phyloP scores from a whole-genome alignment of 192 early-diverging fungal species.

The Backusella luteola region DNA sequence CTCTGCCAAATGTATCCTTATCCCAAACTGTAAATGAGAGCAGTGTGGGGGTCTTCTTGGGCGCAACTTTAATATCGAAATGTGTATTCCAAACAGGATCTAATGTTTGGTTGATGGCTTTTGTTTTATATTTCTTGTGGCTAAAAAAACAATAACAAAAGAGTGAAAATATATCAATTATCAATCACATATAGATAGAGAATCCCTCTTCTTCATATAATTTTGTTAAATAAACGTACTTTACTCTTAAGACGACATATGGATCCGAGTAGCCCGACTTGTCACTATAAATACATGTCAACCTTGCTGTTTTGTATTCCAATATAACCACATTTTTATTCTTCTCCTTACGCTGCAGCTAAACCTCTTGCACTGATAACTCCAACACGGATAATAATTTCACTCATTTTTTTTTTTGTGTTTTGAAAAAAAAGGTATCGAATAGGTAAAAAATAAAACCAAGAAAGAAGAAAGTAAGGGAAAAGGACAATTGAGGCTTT shows the following conservation, averaged over 20 bases:
- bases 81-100: conserved; percentile 63
- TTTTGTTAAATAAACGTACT: background rate
- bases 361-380: conserved; percentile 19
- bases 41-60: conserved; percentile 31
- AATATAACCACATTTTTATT: background rate
- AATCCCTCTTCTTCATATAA: background rate
- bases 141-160: conserved; percentile 11
- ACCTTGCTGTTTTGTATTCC: background rate
- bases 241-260: conserved; percentile 19
- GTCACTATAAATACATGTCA: conserved; percentile 10
- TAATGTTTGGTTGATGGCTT: conserved; percentile 55
- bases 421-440: background rate
- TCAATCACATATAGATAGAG: background rate
- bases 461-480: background rate
- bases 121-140: conserved; percentile 57
- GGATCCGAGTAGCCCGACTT: conserved; percentile 22
- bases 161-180: background rate
- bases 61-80: conserved; percentile 53
- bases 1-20: conserved; percentile 60
- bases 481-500: background rate
- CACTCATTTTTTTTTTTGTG: background rate
- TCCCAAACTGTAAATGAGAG: conserved; percentile 63
- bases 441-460: background rate
- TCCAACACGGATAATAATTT: conserved; percentile 17
- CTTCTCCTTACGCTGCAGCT: conserved; percentile 22